These are phyloP conservation scores for Linum trigynum DNA, from an alignment of 345 rosid genomes.

Conservation along the genomic window DNA sequence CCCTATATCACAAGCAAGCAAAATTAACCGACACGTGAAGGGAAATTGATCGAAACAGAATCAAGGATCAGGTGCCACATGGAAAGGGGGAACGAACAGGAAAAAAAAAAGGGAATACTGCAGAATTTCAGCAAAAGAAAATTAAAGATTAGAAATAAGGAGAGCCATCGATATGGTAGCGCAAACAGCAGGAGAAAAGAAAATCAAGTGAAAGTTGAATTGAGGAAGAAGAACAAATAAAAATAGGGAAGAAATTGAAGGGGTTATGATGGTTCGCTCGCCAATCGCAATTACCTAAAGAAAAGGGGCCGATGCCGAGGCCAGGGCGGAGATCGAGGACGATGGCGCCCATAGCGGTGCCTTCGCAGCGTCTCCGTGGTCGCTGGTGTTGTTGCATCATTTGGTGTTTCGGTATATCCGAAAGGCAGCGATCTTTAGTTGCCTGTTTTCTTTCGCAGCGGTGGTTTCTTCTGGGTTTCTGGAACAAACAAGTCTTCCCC, in stretches of 20 bases:
- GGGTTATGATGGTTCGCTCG: no score
- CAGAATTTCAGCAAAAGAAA: background rate
- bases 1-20: slow-evolving; percentile 33
- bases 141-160: background rate
- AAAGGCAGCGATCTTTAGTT: background rate
- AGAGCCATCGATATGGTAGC: background rate
- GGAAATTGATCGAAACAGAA: background rate
- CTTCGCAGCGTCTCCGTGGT: slow-evolving; percentile 75
- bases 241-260: background rate
- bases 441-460: background rate
- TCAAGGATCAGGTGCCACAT: background rate
- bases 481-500: background rate
- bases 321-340: slow-evolving; percentile 94
- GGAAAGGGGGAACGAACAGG: background rate
- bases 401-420: background rate
- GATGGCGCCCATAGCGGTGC: slow-evolving; percentile 95
- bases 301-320: slow-evolving; percentile 79
- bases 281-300: slow-evolving; percentile 46
- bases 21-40: background rate
- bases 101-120: background rate
- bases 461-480: background rate
- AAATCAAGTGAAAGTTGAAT: background rate
- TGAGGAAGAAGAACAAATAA: background rate
- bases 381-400: slow-evolving; percentile 29
- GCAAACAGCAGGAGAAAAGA: background rate